Evolutionary conservation across 768 basidiomycete genomes (phyloP).

Genomic region (Xerocomellus chrysenteron): DNA sequence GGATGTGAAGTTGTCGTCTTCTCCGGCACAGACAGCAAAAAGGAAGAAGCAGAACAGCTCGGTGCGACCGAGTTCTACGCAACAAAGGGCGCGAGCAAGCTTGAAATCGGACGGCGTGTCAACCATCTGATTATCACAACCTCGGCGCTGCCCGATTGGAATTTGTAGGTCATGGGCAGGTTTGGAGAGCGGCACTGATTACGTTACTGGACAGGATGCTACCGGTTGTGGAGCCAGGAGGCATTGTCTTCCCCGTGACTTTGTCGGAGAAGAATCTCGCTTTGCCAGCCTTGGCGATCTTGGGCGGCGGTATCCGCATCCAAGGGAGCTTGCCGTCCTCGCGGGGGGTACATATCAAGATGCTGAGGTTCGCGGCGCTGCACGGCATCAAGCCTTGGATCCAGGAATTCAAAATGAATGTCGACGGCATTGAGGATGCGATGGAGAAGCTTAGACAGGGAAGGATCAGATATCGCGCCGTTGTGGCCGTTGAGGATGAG

Average conservation of each 20-base stretch:
- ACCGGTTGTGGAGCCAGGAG: conserved; percentile 25
- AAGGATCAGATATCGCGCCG: conserved; percentile 33
- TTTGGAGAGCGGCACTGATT: not conserved
- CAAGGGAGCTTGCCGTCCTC: conserved; percentile 28
- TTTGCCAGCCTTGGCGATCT: conserved; percentile 21
- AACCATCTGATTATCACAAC: conserved; percentile 35
- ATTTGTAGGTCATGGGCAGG: conserved; percentile 20
- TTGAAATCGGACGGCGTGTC: conserved; percentile 29
- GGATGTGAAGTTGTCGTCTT: conserved; percentile 39
- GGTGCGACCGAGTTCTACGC: conserved; percentile 39
- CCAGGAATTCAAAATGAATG: conserved; percentile 33
- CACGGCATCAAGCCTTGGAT: conserved; percentile 30
- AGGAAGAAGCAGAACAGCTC: conserved; percentile 30
- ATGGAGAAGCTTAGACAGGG: conserved; percentile 26
- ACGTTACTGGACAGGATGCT: conserved; percentile 18
- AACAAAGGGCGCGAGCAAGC: conserved; percentile 24
- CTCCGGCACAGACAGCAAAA: conserved; percentile 34
- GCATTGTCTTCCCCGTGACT: conserved; percentile 27
- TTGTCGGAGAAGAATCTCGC: conserved; percentile 21
- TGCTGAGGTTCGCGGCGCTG: conserved; percentile 35
- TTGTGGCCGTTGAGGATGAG: conserved; percentile 13
- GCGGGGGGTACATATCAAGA: conserved; percentile 29
- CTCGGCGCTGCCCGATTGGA: conserved; percentile 30
- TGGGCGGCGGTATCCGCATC: conserved; percentile 19
- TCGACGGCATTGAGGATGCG: conserved; percentile 31